Evolutionary conservation across 805 yeast species (phyloP).

Genomic region (Pichia scutulata): DNA sequence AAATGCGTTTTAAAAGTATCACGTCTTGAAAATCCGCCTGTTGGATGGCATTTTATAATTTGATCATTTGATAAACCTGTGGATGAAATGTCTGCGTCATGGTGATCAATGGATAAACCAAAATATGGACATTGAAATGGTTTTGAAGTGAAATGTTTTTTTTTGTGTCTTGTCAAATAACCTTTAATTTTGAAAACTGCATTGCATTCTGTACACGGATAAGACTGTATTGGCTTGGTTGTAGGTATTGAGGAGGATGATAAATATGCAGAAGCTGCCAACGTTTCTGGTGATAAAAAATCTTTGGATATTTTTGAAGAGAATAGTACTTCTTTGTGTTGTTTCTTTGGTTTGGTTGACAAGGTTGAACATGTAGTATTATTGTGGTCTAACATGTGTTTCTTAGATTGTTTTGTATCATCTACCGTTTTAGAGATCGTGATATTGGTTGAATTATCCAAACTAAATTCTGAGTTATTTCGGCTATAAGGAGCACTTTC

Average conservation of each 20-base stretch:
- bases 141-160: constrained; percentile 41
- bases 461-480: too few species aligned
- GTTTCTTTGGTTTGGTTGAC: not conserved
- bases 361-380: not conserved
- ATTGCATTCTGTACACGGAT: constrained; percentile 42
- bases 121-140: constrained; percentile 53
- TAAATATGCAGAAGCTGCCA: not conserved
- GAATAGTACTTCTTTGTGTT: not conserved
- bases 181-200: constrained; percentile 44
- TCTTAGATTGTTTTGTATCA: not conserved
- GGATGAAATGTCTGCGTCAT: not conserved
- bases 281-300: not conserved
- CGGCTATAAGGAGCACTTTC: too few species aligned
- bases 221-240: constrained; percentile 14
- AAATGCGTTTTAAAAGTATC: constrained; percentile 54
- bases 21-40: constrained; percentile 52
- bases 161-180: constrained; percentile 47
- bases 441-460: too few species aligned
- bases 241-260: not conserved
- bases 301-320: not conserved
- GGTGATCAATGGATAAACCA: constrained; percentile 9
- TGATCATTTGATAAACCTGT: not conserved
- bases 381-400: not conserved
- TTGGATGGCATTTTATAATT: constrained; percentile 43
- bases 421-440: too few species aligned